Evolutionary conservation across 768 basidiomycete species (phyloP).

Genomic region (Pisolithus microcarpus): DNA sequence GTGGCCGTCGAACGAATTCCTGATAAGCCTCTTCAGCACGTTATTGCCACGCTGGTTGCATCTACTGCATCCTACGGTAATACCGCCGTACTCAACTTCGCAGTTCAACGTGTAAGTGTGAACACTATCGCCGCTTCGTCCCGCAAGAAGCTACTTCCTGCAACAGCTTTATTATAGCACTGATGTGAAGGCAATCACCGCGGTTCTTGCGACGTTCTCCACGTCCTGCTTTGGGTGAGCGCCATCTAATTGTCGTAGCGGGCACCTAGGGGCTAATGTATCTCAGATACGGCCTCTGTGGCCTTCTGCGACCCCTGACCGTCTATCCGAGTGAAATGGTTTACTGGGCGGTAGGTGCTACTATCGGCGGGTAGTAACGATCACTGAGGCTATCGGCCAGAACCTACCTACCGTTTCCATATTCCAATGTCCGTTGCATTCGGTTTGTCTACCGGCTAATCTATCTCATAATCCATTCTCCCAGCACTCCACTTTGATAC

Average conservation of each 20-base stretch:
- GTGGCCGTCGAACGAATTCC: neutral
- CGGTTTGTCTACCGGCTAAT: conserved; percentile 2
- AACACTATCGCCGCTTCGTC: neutral
- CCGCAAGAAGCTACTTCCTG: neutral
- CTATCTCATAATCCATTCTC: conserved; percentile 21
- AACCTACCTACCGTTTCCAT: conserved; percentile 53
- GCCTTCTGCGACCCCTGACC: conserved; percentile 49
- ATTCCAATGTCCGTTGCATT: conserved; percentile 40
- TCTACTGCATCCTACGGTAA: conserved; percentile 49
- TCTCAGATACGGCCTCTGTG: conserved; percentile 52
- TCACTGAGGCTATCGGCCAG: conserved; percentile 16
- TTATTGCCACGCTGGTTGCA: conserved; percentile 48
- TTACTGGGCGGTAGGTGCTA: conserved; percentile 43
- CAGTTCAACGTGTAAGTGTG: conserved; percentile 44
- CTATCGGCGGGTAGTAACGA: neutral
- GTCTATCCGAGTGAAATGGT: conserved; percentile 62
- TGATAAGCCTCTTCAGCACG: conserved; percentile 40
- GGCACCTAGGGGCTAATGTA: neutral
- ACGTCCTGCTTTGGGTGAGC: conserved; percentile 55
- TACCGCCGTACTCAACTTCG: conserved; percentile 52
- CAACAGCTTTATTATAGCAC: conserved; percentile 52
- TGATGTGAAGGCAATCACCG: conserved; percentile 46
- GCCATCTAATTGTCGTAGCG: neutral
- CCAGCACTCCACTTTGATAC: conserved; percentile 46
- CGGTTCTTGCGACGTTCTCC: conserved; percentile 56